Conservation (phyloP, 2,329 filamentous ascomycete species). For the Cladosporium colombiae region DNA sequence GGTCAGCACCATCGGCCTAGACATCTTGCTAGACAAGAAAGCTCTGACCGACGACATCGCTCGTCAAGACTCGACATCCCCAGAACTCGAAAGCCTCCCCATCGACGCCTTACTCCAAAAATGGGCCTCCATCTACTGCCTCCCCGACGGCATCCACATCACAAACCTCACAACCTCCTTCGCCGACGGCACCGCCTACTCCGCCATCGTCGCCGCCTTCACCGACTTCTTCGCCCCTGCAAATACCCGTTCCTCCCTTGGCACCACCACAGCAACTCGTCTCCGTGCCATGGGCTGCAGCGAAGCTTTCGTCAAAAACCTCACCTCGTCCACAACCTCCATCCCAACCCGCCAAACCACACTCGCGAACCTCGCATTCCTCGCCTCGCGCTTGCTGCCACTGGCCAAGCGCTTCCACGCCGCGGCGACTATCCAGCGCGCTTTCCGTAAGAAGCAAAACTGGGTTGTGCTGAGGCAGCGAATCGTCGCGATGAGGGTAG, state of each 20-base stretch:
- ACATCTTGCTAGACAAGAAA: conserved; percentile 56
- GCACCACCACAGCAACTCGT: conserved; percentile 32
- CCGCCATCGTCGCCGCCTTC: conserved; percentile 60
- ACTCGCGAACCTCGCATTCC: conserved; percentile 58
- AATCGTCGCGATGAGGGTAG: conserved; percentile 44
- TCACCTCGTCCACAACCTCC: conserved; percentile 39
- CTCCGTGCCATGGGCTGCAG: conserved; percentile 46
- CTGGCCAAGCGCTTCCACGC: conserved; percentile 53
- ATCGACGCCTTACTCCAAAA: conserved; percentile 46
- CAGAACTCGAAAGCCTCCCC: background rate
- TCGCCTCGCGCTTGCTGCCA: conserved; percentile 59
- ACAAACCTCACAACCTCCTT: conserved; percentile 61
- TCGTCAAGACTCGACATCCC: conserved; percentile 1
- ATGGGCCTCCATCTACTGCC: conserved; percentile 58
- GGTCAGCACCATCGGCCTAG: conserved; percentile 58
- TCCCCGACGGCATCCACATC: conserved; percentile 48
- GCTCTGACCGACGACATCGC: conserved; percentile 52
- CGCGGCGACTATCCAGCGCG: conserved; percentile 54
- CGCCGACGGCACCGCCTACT: conserved; percentile 55
- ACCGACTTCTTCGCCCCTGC: conserved; percentile 43
- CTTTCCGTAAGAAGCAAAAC: conserved; percentile 47
- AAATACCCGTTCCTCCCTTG: background rate
- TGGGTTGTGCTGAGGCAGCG: conserved; percentile 37
- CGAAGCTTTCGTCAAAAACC: conserved; percentile 46
- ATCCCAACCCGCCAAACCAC: conserved; percentile 59